phyloP scores from a whole-genome alignment of 768 basidiomycete genomes.

The Tephrocybe sp. region DNA sequence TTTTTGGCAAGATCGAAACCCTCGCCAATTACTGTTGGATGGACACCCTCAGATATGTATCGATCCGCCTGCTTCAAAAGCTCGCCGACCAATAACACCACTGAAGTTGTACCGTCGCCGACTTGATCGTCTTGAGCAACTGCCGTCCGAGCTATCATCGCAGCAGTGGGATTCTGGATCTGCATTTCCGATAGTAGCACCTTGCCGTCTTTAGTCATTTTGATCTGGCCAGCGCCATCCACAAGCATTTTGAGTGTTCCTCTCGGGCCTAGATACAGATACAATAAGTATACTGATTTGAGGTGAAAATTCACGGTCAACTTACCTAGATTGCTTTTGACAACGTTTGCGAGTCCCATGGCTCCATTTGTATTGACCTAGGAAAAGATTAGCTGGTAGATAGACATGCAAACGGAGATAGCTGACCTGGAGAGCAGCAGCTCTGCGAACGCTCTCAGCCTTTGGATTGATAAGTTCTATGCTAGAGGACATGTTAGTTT shows the following conservation, averaged over 20 bases:
- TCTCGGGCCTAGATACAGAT: constrained; percentile 68
- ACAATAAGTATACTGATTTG: constrained; percentile 1
- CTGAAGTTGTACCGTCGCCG: constrained; percentile 97
- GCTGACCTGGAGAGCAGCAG: constrained; percentile 82
- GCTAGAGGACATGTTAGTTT: constrained; percentile 59
- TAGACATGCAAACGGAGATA: neutral
- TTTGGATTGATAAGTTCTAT: constrained; percentile 97
- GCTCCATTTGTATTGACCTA: constrained; percentile 95
- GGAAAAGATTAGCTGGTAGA: constrained; percentile 17
- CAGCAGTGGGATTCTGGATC: constrained; percentile 98
- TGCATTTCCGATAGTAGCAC: constrained; percentile 99
- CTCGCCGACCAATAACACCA: constrained; percentile 94
- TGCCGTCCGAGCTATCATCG: constrained; percentile 98
- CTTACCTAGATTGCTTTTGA: constrained; percentile 93
- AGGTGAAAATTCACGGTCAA: constrained; percentile 11
- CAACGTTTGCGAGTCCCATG: constrained; percentile 95
- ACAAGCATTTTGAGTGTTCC: constrained; percentile 99
- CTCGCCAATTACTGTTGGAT: constrained; percentile 92
- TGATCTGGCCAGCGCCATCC: constrained; percentile 96
- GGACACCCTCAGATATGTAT: constrained; percentile 96
- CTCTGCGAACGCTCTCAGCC: constrained; percentile 89
- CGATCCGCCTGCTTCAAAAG: constrained; percentile 97
- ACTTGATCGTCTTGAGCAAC: constrained; percentile 99
- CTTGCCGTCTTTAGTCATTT: constrained; percentile 99
- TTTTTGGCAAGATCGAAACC: constrained; percentile 99